These are phyloP conservation scores for Diaporthe sp. DNA, from an alignment of 2,329 filamentous ascomycete genomes.

Conservation along the genomic window DNA sequence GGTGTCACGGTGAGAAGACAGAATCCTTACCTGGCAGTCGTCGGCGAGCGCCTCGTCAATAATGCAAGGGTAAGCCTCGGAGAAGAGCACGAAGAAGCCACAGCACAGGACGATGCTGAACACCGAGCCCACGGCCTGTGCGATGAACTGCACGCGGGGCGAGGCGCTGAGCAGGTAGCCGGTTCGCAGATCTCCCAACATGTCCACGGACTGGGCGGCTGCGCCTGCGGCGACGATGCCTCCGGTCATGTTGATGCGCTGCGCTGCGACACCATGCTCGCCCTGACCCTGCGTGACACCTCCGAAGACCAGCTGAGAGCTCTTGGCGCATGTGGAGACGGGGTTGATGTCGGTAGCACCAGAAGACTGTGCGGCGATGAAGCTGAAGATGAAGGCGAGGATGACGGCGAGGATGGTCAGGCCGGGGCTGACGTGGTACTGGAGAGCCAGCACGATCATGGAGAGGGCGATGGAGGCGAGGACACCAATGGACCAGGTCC, in stretches of 20 bases:
- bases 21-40: slow-evolving; percentile 37
- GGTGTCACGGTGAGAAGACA: rapidly evolving
- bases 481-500: slow-evolving; percentile 66
- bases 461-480: slow-evolving; percentile 63
- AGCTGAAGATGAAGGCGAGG: slow-evolving; percentile 72
- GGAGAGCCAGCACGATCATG: slow-evolving; percentile 64
- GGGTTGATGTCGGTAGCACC: slow-evolving; percentile 74
- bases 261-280: slow-evolving; percentile 65
- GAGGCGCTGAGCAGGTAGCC: slow-evolving; percentile 77
- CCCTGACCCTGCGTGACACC: slow-evolving; percentile 71
- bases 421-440: slow-evolving; percentile 70
- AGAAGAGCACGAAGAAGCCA: slow-evolving; percentile 77
- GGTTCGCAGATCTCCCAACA: slow-evolving; percentile 76
- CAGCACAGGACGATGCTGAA: slow-evolving; percentile 68
- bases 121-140: slow-evolving; percentile 75
- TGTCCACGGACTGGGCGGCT: slow-evolving; percentile 66
- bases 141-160: slow-evolving; percentile 76
- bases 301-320: slow-evolving; percentile 77
- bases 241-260: slow-evolving; percentile 76
- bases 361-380: slow-evolving; percentile 72
- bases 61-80: slow-evolving; percentile 78
- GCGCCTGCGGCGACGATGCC: slow-evolving; percentile 70
- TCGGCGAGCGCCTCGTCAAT: slow-evolving; percentile 60
- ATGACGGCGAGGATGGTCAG: slow-evolving; percentile 69
- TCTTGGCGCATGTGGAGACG: slow-evolving; percentile 76